Evolutionary conservation across 768 basidiomycete species (phyloP), one percentile per base, ranked within the genome.

Genomic region (Leccinum sublutescens): DNA sequence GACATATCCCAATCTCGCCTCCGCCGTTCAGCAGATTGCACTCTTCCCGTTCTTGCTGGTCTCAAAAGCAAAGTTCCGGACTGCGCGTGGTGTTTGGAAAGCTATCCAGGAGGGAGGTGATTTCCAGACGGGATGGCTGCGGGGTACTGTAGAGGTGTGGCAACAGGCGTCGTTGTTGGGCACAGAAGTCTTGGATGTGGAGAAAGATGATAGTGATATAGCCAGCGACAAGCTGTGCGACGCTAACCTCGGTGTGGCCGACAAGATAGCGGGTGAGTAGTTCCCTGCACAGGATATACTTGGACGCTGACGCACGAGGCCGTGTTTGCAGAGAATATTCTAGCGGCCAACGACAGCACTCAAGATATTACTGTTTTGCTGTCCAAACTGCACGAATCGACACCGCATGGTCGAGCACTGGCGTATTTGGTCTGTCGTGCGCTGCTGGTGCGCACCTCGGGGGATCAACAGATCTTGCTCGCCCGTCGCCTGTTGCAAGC

Each of bases 1-100:
- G 6, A 50, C 58, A 1, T 61, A 76, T 48, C 72, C 78, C 3
- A 58, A 69, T 3, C 2, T 65, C n/a, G n/a, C 56, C 4, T 36
- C 72, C 25, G 69, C 74, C 29, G 69, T 81, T 25, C 82, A 85
- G 60, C 76, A 83, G 61, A 73, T 76, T 33, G 68, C 87, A 1
- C 72, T 95, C 55, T 89, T 93, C 68, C 89, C 93, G 0, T 84
- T 85, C 66, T 74, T 95, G 48, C 70, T 95, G 15, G 87, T 84
- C 64, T 87, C 90, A 7, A 92, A 89, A 66, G 74, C 87, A 3
- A 80, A 86, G 53, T 82, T 87, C 60, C 86, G 84, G 67, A 88
- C 83, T 1, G 79, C 85, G 0, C 79, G 82, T 21, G 69, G 80
- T n/a, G 83, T 86, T 0, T 95, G 93, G 93, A 85, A 86, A 56